phyloP scores from a whole-genome alignment of 2,329 filamentous ascomycete species.

The Beauveria pseudobassiana region DNA sequence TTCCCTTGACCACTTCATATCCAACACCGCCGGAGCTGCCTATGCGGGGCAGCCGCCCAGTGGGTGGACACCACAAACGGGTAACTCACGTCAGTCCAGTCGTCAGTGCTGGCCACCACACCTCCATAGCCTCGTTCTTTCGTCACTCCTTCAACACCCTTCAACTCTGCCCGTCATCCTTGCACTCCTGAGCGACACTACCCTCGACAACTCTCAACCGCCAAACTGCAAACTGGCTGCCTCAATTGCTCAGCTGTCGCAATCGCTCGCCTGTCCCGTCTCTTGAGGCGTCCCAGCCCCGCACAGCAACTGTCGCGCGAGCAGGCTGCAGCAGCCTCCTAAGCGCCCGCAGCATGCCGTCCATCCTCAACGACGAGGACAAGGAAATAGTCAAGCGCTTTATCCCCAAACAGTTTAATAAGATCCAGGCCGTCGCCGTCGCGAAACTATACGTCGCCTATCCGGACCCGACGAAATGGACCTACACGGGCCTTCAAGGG shows the following conservation, averaged over 20 bases:
- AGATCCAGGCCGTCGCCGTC: constrained; percentile 93
- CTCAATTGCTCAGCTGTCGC: neutral
- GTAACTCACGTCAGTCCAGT: constrained; percentile 3
- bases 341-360: constrained; percentile 40
- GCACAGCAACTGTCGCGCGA: constrained; percentile 7
- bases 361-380: constrained; percentile 80
- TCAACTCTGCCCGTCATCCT: neutral
- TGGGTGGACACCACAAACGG: neutral
- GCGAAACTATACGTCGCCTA: constrained; percentile 90
- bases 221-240: neutral
- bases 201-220: neutral
- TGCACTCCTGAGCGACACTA: neutral
- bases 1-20: neutral
- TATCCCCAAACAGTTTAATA: constrained; percentile 90
- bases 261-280: neutral
- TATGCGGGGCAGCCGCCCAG: neutral
- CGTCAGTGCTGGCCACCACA: constrained; percentile 1
- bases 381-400: constrained; percentile 94
- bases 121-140: neutral
- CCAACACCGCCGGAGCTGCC: neutral
- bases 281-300: neutral
- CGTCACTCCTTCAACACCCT: constrained; percentile 3
- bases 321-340: neutral
- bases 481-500: constrained; percentile 86
- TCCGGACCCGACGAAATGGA: constrained; percentile 81